phyloP scores from a whole-genome alignment of 306 rosid genomes.

The Vigna reflexopilosa region DNA sequence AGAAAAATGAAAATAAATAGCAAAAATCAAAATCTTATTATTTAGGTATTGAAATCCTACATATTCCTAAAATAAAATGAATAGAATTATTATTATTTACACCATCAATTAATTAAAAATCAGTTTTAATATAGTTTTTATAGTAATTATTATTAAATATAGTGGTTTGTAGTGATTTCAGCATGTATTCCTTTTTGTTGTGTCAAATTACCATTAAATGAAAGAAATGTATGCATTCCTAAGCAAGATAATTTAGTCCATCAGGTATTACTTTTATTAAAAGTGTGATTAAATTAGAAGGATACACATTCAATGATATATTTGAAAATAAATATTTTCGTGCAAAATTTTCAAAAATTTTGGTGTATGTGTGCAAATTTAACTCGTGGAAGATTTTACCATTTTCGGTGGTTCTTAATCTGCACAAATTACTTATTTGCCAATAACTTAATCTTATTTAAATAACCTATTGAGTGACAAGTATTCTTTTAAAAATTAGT shows the following conservation, averaged over 20 bases:
- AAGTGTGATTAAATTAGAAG: neutral
- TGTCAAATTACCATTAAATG: neutral
- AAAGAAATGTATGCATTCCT: neutral
- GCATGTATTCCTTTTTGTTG: no score
- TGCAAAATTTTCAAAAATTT: neutral
- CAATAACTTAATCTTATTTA: neutral
- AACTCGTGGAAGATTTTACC: neutral
- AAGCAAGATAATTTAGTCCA: neutral
- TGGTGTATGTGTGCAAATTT: no score
- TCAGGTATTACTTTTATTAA: neutral
- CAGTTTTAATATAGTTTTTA: no score
- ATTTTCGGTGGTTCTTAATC: neutral
- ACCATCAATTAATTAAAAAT: no score
- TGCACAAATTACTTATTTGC: neutral
- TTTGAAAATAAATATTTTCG: neutral
- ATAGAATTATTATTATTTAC: no score
- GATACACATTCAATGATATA: no score
- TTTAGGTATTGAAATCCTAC: no score
- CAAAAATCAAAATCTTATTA: no score
- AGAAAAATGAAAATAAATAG: no score
- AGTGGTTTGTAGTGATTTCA: no score
- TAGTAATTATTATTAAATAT: no score
- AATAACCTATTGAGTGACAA: neutral
- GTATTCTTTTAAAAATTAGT: neutral
- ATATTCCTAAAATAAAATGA: no score